Conservation (phyloP, 2,329 filamentous ascomycete species). For the Aureobasidium sp. region DNA sequence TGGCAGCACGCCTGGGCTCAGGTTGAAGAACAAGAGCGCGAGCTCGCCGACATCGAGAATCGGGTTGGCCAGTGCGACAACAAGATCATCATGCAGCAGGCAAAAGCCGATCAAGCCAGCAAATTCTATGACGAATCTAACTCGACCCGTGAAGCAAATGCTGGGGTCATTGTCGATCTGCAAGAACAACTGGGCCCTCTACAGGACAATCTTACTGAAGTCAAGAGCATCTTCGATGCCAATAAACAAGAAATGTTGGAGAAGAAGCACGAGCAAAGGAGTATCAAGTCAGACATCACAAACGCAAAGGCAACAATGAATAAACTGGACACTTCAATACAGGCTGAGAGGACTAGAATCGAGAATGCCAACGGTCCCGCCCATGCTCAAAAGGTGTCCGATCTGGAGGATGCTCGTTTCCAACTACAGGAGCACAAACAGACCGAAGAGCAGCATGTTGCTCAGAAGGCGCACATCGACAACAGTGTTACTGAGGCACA, state of each 20-base stretch:
- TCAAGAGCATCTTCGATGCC: conserved; percentile 57
- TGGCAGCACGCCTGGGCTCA: conserved; percentile 88
- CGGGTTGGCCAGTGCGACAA: conserved; percentile 42
- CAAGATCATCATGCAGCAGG: conserved; percentile 55
- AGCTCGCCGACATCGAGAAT: conserved; percentile 32
- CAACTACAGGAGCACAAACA: conserved; percentile 44
- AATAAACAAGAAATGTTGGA: conserved; percentile 30
- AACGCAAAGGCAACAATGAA: conserved; percentile 51
- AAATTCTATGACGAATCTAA: conserved; percentile 50
- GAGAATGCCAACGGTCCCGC: conserved; percentile 71
- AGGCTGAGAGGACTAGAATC: conserved; percentile 67
- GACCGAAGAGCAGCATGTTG: conserved; percentile 50
- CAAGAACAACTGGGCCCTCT: conserved; percentile 45
- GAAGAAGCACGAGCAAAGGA: conserved; percentile 64
- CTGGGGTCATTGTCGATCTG: conserved; percentile 36
- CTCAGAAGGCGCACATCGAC: conserved; percentile 41
- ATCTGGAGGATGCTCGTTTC: conserved; percentile 61
- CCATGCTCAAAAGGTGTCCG: conserved; percentile 65
- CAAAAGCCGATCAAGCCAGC: conserved; percentile 48
- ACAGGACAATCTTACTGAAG: conserved; percentile 52
- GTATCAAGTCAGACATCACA: conserved; percentile 67
- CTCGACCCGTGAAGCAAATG: conserved; percentile 41
- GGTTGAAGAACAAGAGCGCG: conserved; percentile 77
- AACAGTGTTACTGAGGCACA: conserved; percentile 40
- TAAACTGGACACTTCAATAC: conserved; percentile 51